Percentiles rank a stretch among this genome's conserved stretches.
These are phyloP conservation scores for Eutrema heterophyllum DNA, from an alignment of 345 rosid genomes.

Conservation along the genomic window DNA sequence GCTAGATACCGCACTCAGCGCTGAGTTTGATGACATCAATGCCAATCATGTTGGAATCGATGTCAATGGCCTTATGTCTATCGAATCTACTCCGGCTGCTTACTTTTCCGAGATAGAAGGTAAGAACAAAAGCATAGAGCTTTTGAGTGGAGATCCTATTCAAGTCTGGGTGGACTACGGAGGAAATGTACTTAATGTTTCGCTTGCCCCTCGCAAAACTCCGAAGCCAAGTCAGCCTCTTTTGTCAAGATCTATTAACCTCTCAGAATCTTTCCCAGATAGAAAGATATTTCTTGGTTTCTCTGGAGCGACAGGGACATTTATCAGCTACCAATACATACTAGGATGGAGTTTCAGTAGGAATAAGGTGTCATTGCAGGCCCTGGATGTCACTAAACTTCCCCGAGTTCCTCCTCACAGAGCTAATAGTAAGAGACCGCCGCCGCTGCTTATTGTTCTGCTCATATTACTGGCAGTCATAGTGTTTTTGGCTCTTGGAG, in stretches of 20 bases:
- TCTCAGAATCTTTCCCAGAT: constrained; percentile 37
- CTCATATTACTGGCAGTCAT: constrained; percentile 6
- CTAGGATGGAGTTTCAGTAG: constrained; percentile 62
- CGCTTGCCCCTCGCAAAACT: constrained; percentile 35
- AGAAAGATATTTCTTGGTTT: constrained; percentile 50
- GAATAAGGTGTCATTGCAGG: constrained; percentile 32
- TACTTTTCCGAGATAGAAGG: constrained; percentile 30
- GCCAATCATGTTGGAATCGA: constrained; percentile 65
- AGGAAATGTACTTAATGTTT: constrained; percentile 35
- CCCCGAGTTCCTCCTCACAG: constrained; percentile 42
- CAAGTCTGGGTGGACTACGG: constrained; percentile 63
- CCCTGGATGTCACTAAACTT: constrained; percentile 37
- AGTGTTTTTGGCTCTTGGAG: constrained; percentile 19
- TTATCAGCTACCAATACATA: constrained; percentile 41
- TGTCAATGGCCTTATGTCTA: constrained; percentile 40
- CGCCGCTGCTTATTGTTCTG: not conserved
- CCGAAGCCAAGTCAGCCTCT: constrained; percentile 46
- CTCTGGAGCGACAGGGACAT: constrained; percentile 50
- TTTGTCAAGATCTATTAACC: constrained; percentile 41
- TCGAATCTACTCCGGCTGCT: constrained; percentile 28
- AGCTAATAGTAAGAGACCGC: not conserved
- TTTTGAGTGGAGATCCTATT: constrained; percentile 39
- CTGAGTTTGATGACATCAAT: constrained; percentile 42
- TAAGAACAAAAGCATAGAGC: constrained; percentile 26
- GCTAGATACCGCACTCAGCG: constrained; percentile 45